Conservation (phyloP, 1,284 basidiomycete species). For the Mrakiaceae sp. region DNA sequence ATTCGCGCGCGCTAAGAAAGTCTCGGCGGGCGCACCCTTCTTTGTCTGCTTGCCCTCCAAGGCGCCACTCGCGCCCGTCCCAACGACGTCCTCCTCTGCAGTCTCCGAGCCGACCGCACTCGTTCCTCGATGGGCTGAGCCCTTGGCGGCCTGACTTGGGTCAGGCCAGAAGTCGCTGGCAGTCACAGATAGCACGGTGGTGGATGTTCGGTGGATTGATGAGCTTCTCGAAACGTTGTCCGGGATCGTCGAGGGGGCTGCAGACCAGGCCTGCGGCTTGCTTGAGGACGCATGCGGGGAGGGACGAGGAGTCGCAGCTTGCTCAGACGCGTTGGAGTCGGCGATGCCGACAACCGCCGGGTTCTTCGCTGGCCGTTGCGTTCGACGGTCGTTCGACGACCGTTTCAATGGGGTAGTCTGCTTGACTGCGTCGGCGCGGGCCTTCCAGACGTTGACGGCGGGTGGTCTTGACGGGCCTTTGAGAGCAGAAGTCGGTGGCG, state of each 20-base stretch:
- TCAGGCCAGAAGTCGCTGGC: neutral
- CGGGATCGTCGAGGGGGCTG: neutral
- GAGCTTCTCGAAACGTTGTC: neutral
- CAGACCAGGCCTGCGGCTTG: neutral
- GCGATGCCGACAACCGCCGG: neutral
- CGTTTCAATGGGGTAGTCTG: neutral
- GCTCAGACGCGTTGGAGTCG: neutral
- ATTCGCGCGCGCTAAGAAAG: neutral
- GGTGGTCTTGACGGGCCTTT: neutral
- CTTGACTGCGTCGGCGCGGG: neutral
- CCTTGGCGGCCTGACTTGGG: neutral
- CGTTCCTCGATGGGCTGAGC: neutral
- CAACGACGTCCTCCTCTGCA: neutral
- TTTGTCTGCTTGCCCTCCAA: neutral
- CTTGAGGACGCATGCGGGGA: neutral
- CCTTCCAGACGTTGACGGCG: constrained; percentile 13
- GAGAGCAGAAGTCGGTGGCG: neutral
- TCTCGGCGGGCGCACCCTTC: neutral
- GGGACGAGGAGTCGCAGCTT: neutral
- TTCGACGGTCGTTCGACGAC: too few relatives aligned
- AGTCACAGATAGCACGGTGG: neutral
- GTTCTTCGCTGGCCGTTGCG: neutral
- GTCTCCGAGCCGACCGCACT: too few relatives aligned
- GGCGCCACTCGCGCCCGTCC: neutral
- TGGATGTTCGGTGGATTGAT: neutral